Evolutionary conservation across 1,284 basidiomycete genomes (phyloP).

Genomic region (Porphyrellus sp.): DNA sequence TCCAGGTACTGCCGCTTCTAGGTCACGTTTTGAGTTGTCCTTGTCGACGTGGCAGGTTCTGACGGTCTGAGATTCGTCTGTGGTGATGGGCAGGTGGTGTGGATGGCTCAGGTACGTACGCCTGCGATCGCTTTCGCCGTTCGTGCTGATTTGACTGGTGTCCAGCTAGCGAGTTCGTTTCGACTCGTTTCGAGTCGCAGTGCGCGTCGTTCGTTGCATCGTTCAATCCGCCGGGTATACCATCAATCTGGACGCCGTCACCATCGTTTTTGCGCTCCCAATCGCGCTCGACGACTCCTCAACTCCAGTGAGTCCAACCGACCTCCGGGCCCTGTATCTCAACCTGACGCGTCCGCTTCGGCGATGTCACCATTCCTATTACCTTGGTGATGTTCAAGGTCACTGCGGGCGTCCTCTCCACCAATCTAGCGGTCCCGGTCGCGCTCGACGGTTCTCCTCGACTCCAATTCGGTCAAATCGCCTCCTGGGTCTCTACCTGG

Average conservation of each 20-base stretch:
- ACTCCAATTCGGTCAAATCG: neutral
- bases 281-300: neutral
- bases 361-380: neutral
- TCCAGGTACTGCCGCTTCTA: too few species aligned
- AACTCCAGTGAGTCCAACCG: neutral
- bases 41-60: too few species aligned
- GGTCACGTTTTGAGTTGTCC: too few species aligned
- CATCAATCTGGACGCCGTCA: neutral
- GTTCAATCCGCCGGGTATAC: neutral
- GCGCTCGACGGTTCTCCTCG: neutral
- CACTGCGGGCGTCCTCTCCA: too few species aligned
- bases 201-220: neutral
- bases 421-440: neutral
- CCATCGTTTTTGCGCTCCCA: neutral
- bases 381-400: too few species aligned
- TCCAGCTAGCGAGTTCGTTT: neutral
- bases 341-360: neutral
- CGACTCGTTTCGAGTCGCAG: neutral
- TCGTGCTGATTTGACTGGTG: neutral
- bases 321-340: neutral
- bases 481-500: neutral
- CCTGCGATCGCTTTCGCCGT: too few species aligned
- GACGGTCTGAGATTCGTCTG: too few species aligned
- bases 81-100: too few species aligned
- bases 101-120: too few species aligned